These are phyloP conservation scores for Mrakia gelida DNA, from an alignment of 768 basidiomycete genomes.

Conservation along the genomic window DNA sequence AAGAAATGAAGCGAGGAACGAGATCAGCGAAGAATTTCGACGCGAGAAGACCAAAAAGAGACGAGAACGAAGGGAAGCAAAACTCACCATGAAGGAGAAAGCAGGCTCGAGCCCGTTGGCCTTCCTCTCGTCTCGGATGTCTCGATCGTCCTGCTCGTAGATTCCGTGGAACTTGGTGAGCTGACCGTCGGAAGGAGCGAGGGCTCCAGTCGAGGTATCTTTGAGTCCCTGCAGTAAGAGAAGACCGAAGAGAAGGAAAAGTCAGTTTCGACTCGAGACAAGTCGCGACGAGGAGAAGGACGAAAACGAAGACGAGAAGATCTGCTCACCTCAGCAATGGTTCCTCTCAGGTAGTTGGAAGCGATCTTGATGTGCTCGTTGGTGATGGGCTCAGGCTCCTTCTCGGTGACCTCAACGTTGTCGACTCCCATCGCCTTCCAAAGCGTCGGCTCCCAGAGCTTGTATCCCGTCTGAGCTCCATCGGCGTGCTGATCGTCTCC, in stretches of 20 bases:
- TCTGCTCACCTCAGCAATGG: conserved; percentile 62
- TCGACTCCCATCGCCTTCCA: conserved; percentile 97
- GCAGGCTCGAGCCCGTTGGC: conserved; percentile 90
- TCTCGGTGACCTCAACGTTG: conserved; percentile 76
- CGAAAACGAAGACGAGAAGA: too few species aligned
- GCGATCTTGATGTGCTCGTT: conserved; percentile 99
- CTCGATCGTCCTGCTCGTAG: conserved; percentile 72
- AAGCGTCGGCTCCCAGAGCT: conserved; percentile 82
- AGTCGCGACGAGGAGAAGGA: neutral
- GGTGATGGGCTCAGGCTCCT: conserved; percentile 93
- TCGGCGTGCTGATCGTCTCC: conserved; percentile 98
- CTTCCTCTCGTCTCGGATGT: conserved; percentile 93
- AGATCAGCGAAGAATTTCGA: neutral
- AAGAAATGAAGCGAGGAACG: neutral
- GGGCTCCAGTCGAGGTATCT: conserved; percentile 81
- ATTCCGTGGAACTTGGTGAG: conserved; percentile 80
- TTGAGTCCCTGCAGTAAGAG: conserved; percentile 57
- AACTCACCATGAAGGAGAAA: conserved; percentile 81
- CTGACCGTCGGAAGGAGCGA: conserved; percentile 84
- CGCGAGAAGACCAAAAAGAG: neutral
- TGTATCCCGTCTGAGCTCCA: conserved; percentile 93
- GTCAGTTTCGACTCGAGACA: neutral
- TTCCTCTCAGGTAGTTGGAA: conserved; percentile 86
- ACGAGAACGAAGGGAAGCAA: too few species aligned
- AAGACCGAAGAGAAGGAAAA: neutral